Evolutionary conservation across 176 grass and related monocot genomes (phyloP).

Genomic region (Raddia distichophylla): DNA sequence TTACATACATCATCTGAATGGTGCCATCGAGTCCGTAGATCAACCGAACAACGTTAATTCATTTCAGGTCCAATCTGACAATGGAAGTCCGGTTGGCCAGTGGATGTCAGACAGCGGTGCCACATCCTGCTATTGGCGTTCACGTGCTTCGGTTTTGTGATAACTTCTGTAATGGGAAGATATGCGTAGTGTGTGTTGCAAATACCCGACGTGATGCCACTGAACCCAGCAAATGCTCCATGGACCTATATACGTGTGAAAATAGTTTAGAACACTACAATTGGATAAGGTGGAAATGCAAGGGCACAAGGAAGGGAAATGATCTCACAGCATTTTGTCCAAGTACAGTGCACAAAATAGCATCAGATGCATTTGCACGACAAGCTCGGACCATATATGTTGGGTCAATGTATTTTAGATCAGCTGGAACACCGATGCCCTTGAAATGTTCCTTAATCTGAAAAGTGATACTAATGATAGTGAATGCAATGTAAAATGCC

Average conservation of each 20-base stretch:
- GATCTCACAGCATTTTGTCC: constrained; percentile 92
- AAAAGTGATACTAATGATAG: constrained; percentile 19
- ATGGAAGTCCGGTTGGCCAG: constrained; percentile 85
- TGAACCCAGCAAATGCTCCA: constrained; percentile 96
- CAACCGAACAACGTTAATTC: constrained; percentile 15
- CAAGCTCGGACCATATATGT: constrained; percentile 97
- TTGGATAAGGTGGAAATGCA: constrained; percentile 15
- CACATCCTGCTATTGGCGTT: constrained; percentile 98
- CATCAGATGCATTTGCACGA: constrained; percentile 95
- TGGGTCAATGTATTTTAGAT: constrained; percentile 95
- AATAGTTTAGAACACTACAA: constrained; percentile 15
- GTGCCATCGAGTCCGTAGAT: background rate
- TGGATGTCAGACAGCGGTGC: constrained; percentile 90
- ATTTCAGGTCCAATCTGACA: constrained; percentile 34
- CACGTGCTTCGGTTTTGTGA: constrained; percentile 58
- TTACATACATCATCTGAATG: constrained; percentile 16
- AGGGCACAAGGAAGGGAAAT: background rate
- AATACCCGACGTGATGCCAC: constrained; percentile 86
- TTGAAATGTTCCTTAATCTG: constrained; percentile 99
- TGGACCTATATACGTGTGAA: constrained; percentile 63
- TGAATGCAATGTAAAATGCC: background rate
- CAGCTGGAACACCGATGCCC: constrained; percentile 71
- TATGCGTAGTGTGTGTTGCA: constrained; percentile 82
- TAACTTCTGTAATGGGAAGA: constrained; percentile 89
- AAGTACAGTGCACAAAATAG: constrained; percentile 95